Percentiles rank a stretch among this genome's conserved stretches.
phyloP scores from a whole-genome alignment of 345 rosid species.

The Rubroshorea leprosula region DNA sequence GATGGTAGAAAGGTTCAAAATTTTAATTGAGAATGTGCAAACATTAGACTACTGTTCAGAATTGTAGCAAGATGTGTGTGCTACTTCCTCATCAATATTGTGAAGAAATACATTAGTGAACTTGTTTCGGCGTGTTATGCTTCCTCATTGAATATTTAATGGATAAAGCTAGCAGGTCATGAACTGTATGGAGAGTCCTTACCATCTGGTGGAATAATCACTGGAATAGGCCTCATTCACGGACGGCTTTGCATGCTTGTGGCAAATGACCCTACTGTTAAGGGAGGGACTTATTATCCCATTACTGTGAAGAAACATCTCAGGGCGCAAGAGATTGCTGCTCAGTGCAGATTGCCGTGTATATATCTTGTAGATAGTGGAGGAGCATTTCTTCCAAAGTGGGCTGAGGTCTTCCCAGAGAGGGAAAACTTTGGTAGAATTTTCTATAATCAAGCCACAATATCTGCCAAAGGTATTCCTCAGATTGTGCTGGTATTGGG shows the following conservation, averaged over 20 bases:
- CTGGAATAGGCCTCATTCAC: constrained; percentile 90
- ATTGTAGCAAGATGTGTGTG: not conserved
- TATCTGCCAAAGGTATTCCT: constrained; percentile 92
- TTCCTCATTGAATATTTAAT: constrained; percentile 36
- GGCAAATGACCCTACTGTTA: constrained; percentile 95
- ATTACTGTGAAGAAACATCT: constrained; percentile 95
- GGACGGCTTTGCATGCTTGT: constrained; percentile 91
- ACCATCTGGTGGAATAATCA: constrained; percentile 83
- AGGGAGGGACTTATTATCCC: constrained; percentile 96
- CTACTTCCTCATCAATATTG: not conserved
- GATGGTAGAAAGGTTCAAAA: no score
- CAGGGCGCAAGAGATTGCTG: constrained; percentile 94
- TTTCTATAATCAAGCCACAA: constrained; percentile 83
- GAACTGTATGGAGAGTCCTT: constrained; percentile 72
- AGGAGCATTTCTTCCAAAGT: constrained; percentile 94
- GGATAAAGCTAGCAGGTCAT: constrained; percentile 90
- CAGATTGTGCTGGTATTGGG: constrained; percentile 94
- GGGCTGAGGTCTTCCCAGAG: constrained; percentile 95
- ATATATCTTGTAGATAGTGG: constrained; percentile 95
- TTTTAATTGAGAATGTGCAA: no score
- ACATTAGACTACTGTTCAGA: not conserved
- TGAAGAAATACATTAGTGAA: no score
- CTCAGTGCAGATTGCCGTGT: constrained; percentile 78
- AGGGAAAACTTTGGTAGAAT: constrained; percentile 92
- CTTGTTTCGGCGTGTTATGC: constrained; percentile 8